A percentile compares a stretch with the other conserved stretches of the same genome.
Evolutionary conservation across 164 flowering plant genomes (phyloP).

Genomic region (Piper longum): DNA sequence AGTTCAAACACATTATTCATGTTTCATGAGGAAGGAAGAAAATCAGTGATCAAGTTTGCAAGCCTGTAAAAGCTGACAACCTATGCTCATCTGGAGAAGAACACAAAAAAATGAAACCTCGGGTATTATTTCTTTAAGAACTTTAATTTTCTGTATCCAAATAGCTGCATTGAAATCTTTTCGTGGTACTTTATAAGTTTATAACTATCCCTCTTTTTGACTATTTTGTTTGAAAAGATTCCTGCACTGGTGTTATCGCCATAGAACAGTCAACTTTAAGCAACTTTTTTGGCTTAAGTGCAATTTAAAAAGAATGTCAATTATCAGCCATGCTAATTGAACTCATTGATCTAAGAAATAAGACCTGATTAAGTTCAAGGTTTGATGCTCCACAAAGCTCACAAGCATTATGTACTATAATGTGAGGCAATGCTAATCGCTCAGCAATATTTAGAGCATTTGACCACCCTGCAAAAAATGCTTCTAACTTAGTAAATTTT

Average conservation of each 20-base stretch:
- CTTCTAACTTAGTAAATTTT: not conserved
- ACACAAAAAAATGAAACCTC: not conserved
- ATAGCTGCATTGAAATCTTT: not conserved
- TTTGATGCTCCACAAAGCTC: slow-evolving; percentile 73
- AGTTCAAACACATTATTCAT: no score
- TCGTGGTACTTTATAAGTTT: not conserved
- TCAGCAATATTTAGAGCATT: slow-evolving; percentile 90
- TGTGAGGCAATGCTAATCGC: slow-evolving; percentile 58
- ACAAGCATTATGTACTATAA: slow-evolving; percentile 49
- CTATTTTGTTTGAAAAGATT: not conserved
- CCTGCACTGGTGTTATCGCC: not conserved
- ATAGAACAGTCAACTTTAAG: not conserved
- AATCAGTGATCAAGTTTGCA: not conserved
- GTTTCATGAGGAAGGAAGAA: not conserved
- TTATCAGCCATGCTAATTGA: not conserved
- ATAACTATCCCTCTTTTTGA: not conserved
- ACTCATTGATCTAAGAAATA: not conserved
- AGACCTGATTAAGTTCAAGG: slow-evolving; percentile 80
- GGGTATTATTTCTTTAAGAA: no score
- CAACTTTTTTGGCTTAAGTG: not conserved
- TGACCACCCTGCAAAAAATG: slow-evolving; percentile 58
- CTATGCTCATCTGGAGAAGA: not conserved
- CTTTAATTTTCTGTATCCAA: not conserved
- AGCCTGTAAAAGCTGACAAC: not conserved
- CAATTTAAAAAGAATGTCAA: not conserved